Percentiles rank a stretch among this genome's conserved stretches.
These are phyloP conservation scores for Yamadazyma kitorensis DNA, from an alignment of 805 yeast species.

Conservation along the genomic window DNA sequence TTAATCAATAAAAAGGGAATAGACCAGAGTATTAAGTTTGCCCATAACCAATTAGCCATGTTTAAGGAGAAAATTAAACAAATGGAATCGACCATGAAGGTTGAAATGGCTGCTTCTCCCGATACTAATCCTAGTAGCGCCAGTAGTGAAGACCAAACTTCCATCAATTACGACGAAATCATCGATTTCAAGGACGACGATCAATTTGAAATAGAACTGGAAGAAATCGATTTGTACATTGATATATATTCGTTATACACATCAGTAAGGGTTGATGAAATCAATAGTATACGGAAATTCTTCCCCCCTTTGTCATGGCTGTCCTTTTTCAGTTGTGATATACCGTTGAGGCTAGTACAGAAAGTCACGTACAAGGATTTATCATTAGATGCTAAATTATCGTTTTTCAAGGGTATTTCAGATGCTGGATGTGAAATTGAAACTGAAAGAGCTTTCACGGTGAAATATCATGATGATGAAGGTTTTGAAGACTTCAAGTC, in stretches of 20 bases:
- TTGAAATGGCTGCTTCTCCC: too few species aligned
- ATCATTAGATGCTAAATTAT: constrained; percentile 7
- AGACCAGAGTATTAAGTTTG: too few species aligned
- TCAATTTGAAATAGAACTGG: too few species aligned
- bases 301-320: constrained; percentile 11
- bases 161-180: too few species aligned
- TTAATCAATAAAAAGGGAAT: too few species aligned
- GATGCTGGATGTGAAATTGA: constrained; percentile 9
- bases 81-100: too few species aligned
- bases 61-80: too few species aligned
- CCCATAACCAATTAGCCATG: too few species aligned
- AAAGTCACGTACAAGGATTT: constrained; percentile 6
- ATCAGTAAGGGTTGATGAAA: constrained; percentile 6
- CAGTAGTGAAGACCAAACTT: too few species aligned
- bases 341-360: constrained; percentile 1
- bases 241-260: constrained; percentile 7
- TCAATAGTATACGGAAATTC: constrained; percentile 4
- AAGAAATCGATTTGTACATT: too few species aligned
- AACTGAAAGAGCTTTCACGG: constrained; percentile 5
- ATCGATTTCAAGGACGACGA: too few species aligned
- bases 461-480: constrained; percentile 13
- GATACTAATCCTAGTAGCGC: too few species aligned
- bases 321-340: constrained; percentile 8
- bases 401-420: constrained; percentile 10
- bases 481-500: constrained; percentile 9